Evolutionary conservation across 441 rosid species (phyloP), one percentile per base, ranked within the genome.

Genomic region (Adansonia madagascariensis): DNA sequence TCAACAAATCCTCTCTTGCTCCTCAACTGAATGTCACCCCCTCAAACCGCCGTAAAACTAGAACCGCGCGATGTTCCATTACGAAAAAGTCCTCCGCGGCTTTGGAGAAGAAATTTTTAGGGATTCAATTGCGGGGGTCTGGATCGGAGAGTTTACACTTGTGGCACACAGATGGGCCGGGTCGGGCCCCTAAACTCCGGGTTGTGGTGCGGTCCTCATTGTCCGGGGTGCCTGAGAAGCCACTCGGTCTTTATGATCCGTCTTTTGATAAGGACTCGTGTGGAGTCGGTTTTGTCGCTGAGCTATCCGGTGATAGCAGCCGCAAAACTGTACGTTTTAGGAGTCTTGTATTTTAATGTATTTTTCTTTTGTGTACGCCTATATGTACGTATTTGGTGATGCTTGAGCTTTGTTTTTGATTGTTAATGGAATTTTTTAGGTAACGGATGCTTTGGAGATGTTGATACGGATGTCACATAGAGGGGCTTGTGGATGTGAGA

Each of bases 401-500:
- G 50, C 71, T 69, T 39, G 65, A 75, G 8, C 17, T 12, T 62
- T 11, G 3, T 43, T 55, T 8, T 27, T n/a, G 20, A 43, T 7
- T 75, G 1, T 22, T 27, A 3, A 53, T 17, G 39, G 43, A 74
- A 27, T 67, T 76, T 24, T 50, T 6, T 35, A 97, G 99, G 86
- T 97, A 74, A 84, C 93, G 60, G 99, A 97, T 90, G 96, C 98
- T 39, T 22, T 97, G 86, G 98, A 97, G 87, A 97, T 97, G 99
- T 82, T 97, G 89, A 71, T 91, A 41, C 86, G 99, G 75, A 97
- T 97, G 99, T 1, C 97, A 11, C 99, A 97, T 73, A 89, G 99
- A 82, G 99, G 99, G 9, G 99, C 99, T 68, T 97, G 99, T 80
- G 99, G 99, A 1, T 97, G 99, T 75, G 99, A 97, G 80, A 81